Evolutionary conservation across 1,284 basidiomycete species (phyloP).

Genomic region (Leccinum fuscescens): DNA sequence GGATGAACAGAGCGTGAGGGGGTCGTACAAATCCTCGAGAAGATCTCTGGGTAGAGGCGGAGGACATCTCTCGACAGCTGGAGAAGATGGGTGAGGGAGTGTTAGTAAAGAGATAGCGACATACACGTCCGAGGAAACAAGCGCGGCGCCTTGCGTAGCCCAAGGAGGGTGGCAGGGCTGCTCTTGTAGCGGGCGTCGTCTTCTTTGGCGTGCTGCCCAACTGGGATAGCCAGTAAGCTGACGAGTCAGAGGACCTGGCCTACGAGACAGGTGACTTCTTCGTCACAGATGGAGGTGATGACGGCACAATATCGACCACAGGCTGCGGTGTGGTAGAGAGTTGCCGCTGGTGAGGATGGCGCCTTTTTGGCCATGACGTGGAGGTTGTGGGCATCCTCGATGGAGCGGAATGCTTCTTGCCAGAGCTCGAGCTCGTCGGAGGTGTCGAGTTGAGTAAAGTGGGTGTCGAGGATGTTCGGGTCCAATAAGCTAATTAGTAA

Average conservation of each 20-base stretch:
- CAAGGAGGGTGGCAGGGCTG: constrained; percentile 40
- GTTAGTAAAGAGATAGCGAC: constrained; percentile 29
- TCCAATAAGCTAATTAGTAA: constrained; percentile 87
- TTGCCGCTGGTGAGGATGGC: constrained; percentile 94
- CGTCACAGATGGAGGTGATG: constrained; percentile 66
- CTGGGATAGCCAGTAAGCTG: constrained; percentile 91
- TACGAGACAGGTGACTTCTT: constrained; percentile 81
- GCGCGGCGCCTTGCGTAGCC: constrained; percentile 53
- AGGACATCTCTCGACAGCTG: constrained; percentile 84
- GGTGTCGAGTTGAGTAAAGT: constrained; percentile 97
- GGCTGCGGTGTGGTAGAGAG: constrained; percentile 93
- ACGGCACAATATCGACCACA: constrained; percentile 86
- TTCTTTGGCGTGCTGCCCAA: constrained; percentile 69
- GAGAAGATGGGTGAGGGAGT: background rate
- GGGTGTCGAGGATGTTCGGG: constrained; percentile 95
- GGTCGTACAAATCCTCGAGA: constrained; percentile 51
- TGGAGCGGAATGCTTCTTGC: constrained; percentile 98
- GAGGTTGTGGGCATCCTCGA: constrained; percentile 97
- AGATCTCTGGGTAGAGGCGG: constrained; percentile 55
- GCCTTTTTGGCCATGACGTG: constrained; percentile 92
- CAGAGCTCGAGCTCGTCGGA: constrained; percentile 98
- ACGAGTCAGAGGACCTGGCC: constrained; percentile 83
- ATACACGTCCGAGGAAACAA: constrained; percentile 82
- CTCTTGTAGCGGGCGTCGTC: constrained; percentile 76
- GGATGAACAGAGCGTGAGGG: constrained; percentile 76